Evolutionary conservation across 2,329 filamentous ascomycete species (phyloP), one percentile per base, ranked within the genome.

Genomic region (Biscogniauxia sp.): DNA sequence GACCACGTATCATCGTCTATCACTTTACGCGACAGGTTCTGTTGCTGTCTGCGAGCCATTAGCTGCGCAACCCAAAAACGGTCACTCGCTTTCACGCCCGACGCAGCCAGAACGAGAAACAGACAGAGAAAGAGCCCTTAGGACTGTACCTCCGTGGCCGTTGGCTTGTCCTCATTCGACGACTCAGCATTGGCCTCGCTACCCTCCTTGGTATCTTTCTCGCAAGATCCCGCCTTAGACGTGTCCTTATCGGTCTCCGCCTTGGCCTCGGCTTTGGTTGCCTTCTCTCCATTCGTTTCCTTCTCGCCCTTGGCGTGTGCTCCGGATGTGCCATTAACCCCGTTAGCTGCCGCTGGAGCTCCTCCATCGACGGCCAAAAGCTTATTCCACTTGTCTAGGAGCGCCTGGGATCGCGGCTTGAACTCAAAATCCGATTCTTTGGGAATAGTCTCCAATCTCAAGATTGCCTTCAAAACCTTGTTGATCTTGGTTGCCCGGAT

Each of bases 401-500:
- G 82, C 5, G 84, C 82, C 66, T 90, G 84, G 41, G 92, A 93
- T 56, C 95, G 89, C 66, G 88, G 81, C 80, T 95, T 96, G 85
- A 99, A 97, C 58, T 90, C 80, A 76, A 89, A 96, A 67, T 96
- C 91, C 41, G 93, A 91, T 66, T 99, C 95, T 63, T 88, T 89
- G 5, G 93, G 93, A 68, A 99, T 96, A 3, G 83, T 83, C 51
- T 88, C 84, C 8, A 99, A 82, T 80, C 97, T 97, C 70, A 97
- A 81, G 67, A 99, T 95, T 4, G 90, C 93, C 80, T 96, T 97
- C 60, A 99, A 84, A 11, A 99, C 94, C 80, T 99, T 99, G 86
- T 98, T 94, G 77, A 99, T 97, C 83, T 98, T 99, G 64, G 95
- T 99, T 15, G 80, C 82, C 65, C 91, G 88, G 70, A 98, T 97